Evolutionary conservation across 495 filamentous ascomycete genomes (phyloP).

Genomic region (Tetracladium marchalianum): DNA sequence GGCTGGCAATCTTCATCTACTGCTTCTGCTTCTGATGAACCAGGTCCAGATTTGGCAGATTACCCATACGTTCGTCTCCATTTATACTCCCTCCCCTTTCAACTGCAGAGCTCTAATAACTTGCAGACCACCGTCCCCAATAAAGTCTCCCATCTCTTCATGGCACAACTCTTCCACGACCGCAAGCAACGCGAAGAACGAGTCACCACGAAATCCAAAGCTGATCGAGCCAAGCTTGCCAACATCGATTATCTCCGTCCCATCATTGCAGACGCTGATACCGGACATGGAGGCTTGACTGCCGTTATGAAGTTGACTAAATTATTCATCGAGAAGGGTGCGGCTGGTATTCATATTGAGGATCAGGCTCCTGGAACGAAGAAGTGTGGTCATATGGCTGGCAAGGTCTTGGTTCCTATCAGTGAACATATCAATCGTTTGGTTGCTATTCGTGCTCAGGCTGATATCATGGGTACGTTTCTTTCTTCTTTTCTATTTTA

Average conservation of each 20-base stretch:
- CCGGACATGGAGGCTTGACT: conserved; percentile 92
- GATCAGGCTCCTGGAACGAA: conserved; percentile 98
- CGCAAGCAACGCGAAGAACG: conserved; percentile 97
- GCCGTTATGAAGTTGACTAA: conserved; percentile 99
- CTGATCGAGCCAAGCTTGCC: conserved; percentile 60
- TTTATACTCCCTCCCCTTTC: background rate
- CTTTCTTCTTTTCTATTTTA: background rate
- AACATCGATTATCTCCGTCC: conserved; percentile 92
- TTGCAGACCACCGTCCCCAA: conserved; percentile 89
- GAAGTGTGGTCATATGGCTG: conserved; percentile 99
- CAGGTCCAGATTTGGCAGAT: conserved; percentile 94
- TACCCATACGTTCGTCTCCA: conserved; percentile 75
- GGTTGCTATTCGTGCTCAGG: conserved; percentile 92
- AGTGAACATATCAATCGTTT: conserved; percentile 97
- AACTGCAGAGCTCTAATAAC: conserved; percentile 1
- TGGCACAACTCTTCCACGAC: conserved; percentile 98
- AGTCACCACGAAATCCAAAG: conserved; percentile 57
- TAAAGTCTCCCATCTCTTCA: conserved; percentile 94
- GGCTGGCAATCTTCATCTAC: conserved; percentile 98
- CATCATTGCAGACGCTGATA: conserved; percentile 95
- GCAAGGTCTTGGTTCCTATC: conserved; percentile 95
- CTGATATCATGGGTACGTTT: conserved; percentile 86
- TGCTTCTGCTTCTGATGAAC: conserved; percentile 87
- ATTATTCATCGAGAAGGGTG: conserved; percentile 93
- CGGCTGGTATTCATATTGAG: conserved; percentile 96